Conservation (phyloP, 208 protist genomes). For the Balamuthia mandrillaris region DNA sequence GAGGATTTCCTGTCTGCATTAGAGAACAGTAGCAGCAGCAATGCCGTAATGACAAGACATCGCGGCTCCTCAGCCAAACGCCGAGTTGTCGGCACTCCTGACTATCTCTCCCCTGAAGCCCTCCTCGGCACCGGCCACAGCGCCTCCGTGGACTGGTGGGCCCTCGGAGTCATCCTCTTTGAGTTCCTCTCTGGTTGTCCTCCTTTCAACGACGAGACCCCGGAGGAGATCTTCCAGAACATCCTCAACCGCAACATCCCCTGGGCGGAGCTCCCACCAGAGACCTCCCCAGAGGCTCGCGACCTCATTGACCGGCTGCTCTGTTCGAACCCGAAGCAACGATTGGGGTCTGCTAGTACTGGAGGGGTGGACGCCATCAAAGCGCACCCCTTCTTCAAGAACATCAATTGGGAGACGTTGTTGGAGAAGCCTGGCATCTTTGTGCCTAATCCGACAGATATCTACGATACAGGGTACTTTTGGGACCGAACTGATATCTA, state of each 20-base stretch:
- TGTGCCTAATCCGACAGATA: slow-evolving; percentile 53
- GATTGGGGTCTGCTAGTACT: slow-evolving; percentile 31
- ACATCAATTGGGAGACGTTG: slow-evolving; percentile 65
- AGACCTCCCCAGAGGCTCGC: slow-evolving; percentile 54
- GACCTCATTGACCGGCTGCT: slow-evolving; percentile 58
- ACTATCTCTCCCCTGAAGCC: slow-evolving; percentile 57
- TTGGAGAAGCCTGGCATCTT: slow-evolving; percentile 46
- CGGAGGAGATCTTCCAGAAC: slow-evolving; percentile 73
- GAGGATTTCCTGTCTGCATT: neutral
- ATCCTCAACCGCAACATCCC: slow-evolving; percentile 65
- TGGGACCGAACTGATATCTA: too few relatives aligned
- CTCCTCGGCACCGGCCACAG: slow-evolving; percentile 53
- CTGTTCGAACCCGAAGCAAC: slow-evolving; percentile 43
- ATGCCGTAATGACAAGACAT: too few relatives aligned
- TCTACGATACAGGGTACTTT: slow-evolving; percentile 59
- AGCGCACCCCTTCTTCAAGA: slow-evolving; percentile 63
- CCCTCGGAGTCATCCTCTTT: slow-evolving; percentile 74
- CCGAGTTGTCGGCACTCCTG: slow-evolving; percentile 18
- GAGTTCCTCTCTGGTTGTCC: slow-evolving; percentile 74
- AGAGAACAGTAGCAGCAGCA: too few relatives aligned
- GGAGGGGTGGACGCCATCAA: slow-evolving; percentile 61
- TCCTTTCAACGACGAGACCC: slow-evolving; percentile 79
- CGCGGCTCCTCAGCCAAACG: neutral
- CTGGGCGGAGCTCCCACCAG: slow-evolving; percentile 50
- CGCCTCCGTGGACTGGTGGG: slow-evolving; percentile 72